A percentile compares a stretch with the other conserved stretches of the same genome.
Conservation (phyloP, 495 filamentous ascomycete species). For the Xylaria intraflava region DNA sequence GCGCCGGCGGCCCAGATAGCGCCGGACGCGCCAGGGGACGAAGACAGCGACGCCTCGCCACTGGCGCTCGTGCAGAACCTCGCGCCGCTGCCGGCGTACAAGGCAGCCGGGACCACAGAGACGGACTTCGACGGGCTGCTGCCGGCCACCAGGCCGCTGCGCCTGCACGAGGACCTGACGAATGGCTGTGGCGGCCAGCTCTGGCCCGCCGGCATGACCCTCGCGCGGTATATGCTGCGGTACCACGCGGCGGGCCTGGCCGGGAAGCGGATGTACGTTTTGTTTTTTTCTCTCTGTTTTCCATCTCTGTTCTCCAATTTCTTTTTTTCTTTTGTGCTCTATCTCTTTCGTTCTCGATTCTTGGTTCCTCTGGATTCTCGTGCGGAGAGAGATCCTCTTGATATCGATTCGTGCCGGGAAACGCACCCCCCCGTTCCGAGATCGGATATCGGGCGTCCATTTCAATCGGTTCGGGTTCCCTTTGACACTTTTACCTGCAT, state of each 20-base stretch:
- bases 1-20: background rate
- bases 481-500: too few species aligned
- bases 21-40: background rate
- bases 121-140: slow-evolving; percentile 73
- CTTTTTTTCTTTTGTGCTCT: background rate
- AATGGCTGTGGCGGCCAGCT: slow-evolving; percentile 87
- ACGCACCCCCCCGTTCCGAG: too few species aligned
- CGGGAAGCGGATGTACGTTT: slow-evolving; percentile 67
- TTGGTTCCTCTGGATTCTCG: background rate
- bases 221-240: slow-evolving; percentile 75
- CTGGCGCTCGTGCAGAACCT: slow-evolving; percentile 58
- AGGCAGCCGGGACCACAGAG: slow-evolving; percentile 54
- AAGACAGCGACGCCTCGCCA: slow-evolving; percentile 36
- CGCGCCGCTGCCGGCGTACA: slow-evolving; percentile 57
- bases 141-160: slow-evolving; percentile 46
- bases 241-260: slow-evolving; percentile 54
- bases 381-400: too few species aligned
- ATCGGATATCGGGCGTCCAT: too few species aligned
- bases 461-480: too few species aligned
- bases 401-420: too few species aligned
- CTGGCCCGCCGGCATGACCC: slow-evolving; percentile 88
- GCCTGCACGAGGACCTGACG: slow-evolving; percentile 74
- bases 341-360: background rate
- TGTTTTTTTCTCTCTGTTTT: background rate
- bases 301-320: background rate